Conservation (phyloP, 768 basidiomycete species). For the Trametes cubensis region DNA sequence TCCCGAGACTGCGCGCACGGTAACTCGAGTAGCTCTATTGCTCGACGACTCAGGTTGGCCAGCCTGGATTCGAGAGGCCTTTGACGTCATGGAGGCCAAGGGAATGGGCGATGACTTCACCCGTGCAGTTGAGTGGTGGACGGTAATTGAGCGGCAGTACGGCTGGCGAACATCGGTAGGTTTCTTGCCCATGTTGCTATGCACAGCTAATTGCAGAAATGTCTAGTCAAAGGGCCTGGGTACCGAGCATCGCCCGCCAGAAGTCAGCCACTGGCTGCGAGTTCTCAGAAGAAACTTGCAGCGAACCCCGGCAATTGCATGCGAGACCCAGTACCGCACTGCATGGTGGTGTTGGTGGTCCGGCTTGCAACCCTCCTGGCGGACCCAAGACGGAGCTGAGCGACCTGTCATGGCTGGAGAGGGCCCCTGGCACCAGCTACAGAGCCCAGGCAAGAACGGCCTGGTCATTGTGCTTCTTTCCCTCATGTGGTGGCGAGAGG, state of each 20-base stretch:
- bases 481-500: constrained; percentile 1
- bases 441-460: not conserved
- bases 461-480: not conserved
- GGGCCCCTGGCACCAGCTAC: not conserved
- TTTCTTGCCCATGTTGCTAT: not conserved
- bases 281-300: not conserved
- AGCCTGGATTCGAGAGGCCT: not conserved
- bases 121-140: not conserved
- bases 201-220: not conserved
- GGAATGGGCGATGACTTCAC: not conserved
- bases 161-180: not conserved
- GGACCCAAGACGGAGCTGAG: not conserved
- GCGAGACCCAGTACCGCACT: not conserved
- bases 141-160: not conserved
- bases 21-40: too few species aligned
- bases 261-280: not conserved
- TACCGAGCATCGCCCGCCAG: not conserved
- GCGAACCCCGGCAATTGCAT: not conserved
- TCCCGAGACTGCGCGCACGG: too few species aligned
- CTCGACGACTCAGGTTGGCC: not conserved
- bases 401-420: not conserved
- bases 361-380: not conserved
- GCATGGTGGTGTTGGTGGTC: not conserved
- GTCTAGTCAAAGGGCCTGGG: not conserved
- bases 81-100: not conserved